phyloP scores from a whole-genome alignment of 768 basidiomycete genomes.

The Mycena venus region DNA sequence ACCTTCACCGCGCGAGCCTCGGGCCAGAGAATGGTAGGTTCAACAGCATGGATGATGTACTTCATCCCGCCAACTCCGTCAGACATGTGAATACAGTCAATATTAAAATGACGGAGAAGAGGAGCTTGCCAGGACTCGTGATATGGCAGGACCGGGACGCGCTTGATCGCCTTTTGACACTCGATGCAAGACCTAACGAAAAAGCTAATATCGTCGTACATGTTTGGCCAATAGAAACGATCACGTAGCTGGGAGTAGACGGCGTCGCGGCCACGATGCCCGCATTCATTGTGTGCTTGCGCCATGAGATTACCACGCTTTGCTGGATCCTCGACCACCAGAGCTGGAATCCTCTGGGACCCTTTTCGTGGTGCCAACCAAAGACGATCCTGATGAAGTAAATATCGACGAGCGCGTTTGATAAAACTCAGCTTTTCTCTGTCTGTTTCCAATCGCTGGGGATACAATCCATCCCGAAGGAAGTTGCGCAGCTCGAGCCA shows the following conservation, averaged over 20 bases:
- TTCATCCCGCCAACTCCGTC: conserved; percentile 32
- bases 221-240: conserved; percentile 52
- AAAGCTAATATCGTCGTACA: too few relatives aligned
- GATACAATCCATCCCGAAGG: neutral
- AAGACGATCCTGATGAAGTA: neutral
- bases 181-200: too few relatives aligned
- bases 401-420: neutral
- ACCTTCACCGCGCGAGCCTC: conserved; percentile 34
- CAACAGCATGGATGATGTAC: conserved; percentile 42
- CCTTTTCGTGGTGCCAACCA: neutral
- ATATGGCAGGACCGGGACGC: too few relatives aligned
- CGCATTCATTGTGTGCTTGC: conserved; percentile 38
- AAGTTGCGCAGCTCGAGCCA: conserved; percentile 36
- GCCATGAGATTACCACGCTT: conserved; percentile 32
- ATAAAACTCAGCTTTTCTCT: neutral
- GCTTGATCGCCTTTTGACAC: too few relatives aligned
- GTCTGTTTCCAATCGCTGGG: neutral
- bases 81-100: conserved; percentile 48
- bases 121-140: conserved; percentile 29
- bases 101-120: conserved; percentile 41
- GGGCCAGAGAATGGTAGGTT: conserved; percentile 37
- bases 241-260: conserved; percentile 37
- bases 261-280: conserved; percentile 33
- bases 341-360: neutral
- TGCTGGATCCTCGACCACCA: conserved; percentile 34